These are phyloP conservation scores for Naematelia aurantialba DNA, from an alignment of 768 basidiomycete species.

Conservation along the genomic window DNA sequence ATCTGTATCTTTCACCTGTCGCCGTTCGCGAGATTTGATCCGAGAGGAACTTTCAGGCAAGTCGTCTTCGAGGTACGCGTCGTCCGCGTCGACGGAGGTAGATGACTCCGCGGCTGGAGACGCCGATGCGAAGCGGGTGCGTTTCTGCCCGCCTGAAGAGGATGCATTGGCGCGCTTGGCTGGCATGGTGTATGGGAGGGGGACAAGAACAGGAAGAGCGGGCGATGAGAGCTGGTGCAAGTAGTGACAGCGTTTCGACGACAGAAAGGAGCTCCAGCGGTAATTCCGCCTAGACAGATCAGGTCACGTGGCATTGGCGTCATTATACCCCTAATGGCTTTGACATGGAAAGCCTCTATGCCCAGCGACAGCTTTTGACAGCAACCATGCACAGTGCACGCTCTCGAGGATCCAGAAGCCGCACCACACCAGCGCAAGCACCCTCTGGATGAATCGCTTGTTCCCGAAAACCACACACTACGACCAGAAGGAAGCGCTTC, in stretches of 20 bases:
- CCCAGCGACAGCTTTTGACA: no score
- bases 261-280: neutral
- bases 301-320: no score
- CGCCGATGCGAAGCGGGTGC: constrained; percentile 37
- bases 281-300: no score
- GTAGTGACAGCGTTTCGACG: neutral
- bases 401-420: no score
- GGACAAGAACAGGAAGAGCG: neutral
- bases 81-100: constrained; percentile 7
- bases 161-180: constrained; percentile 23
- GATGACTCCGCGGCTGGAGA: constrained; percentile 16
- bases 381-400: no score
- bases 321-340: no score
- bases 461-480: no score
- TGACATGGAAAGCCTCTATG: no score
- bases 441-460: no score
- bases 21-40: constrained; percentile 58
- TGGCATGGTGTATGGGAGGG: constrained; percentile 16
- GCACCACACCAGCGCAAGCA: no score
- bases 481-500: no score
- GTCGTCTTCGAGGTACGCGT: constrained; percentile 43
- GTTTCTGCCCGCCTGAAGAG: constrained; percentile 14
- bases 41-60: constrained; percentile 29
- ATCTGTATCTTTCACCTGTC: constrained; percentile 69
- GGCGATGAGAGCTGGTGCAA: neutral